phyloP scores from a whole-genome alignment of 306 rosid species.

The Sesbania bispinosa region DNA sequence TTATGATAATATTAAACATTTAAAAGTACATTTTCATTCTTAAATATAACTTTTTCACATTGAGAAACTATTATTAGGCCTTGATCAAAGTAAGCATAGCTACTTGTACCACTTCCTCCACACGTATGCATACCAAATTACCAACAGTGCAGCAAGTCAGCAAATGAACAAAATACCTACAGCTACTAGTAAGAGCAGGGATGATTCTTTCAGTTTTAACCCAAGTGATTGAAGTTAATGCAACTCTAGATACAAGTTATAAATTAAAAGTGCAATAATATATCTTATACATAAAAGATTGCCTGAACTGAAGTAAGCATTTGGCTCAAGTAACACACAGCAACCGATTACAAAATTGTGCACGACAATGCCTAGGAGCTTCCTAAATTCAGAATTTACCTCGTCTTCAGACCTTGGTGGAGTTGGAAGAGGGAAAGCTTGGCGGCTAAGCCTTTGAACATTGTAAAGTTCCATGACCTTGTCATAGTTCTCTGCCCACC shows the following conservation, averaged over 20 bases:
- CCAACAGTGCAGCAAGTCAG: too few relatives aligned
- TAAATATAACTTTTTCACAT: too few relatives aligned
- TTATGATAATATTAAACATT: too few relatives aligned
- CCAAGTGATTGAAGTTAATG: background rate
- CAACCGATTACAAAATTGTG: background rate
- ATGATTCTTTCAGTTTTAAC: too few relatives aligned
- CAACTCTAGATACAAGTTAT: background rate
- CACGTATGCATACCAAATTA: too few relatives aligned
- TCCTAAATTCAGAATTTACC: conserved; percentile 34
- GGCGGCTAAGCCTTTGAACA: conserved; percentile 49
- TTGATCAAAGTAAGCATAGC: too few relatives aligned
- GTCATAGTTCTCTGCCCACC: conserved; percentile 64
- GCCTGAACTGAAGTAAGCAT: background rate
- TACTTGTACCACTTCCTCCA: too few relatives aligned
- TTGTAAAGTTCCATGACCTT: conserved; percentile 63
- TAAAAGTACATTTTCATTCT: too few relatives aligned
- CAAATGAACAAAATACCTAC: too few relatives aligned
- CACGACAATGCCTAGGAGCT: background rate
- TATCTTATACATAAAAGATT: background rate
- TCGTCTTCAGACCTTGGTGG: conserved; percentile 63
- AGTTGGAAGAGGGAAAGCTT: conserved; percentile 55
- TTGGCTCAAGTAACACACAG: background rate
- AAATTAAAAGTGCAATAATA: background rate
- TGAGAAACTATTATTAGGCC: too few relatives aligned
- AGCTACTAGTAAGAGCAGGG: too few relatives aligned